Conservation (phyloP, 129 eudicot genomes). For the Scalesia atractyloides region DNA sequence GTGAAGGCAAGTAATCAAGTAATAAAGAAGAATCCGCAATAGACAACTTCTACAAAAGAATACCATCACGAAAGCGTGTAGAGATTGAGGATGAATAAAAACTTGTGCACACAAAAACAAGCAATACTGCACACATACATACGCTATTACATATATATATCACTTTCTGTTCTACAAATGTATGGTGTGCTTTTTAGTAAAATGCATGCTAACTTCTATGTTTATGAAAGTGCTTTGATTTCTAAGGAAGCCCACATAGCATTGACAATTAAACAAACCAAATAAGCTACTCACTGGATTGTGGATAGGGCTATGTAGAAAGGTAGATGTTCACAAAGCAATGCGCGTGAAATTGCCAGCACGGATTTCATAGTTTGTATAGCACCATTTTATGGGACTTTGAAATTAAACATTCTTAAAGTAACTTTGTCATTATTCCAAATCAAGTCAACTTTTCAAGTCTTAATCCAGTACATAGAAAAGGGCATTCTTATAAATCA, state of each 20-base stretch:
- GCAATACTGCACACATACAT: slow-evolving; percentile 1
- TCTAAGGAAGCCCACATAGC: slow-evolving; percentile 23
- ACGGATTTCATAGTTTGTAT: slow-evolving; percentile 7
- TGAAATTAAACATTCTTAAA: background rate
- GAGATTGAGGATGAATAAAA: slow-evolving; percentile 1
- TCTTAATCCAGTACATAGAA: background rate
- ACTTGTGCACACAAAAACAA: slow-evolving; percentile 19
- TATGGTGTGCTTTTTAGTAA: slow-evolving; percentile 1
- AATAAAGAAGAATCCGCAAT: background rate
- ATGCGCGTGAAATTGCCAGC: slow-evolving; percentile 7
- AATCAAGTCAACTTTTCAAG: background rate
- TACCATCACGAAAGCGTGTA: background rate
- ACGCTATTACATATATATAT: background rate
- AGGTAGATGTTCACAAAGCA: slow-evolving; percentile 10
- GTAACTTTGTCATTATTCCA: background rate
- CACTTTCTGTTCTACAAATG: slow-evolving; percentile 6
- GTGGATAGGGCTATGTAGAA: slow-evolving; percentile 3
- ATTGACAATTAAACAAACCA: slow-evolving; percentile 4
- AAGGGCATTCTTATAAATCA: slow-evolving; percentile 1
- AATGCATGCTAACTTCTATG: slow-evolving; percentile 17
- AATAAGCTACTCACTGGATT: background rate
- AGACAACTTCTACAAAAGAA: background rate
- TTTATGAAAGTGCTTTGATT: background rate
- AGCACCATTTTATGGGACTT: slow-evolving; percentile 2
- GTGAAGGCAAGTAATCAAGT: slow-evolving; percentile 3